These are phyloP conservation scores for Chaetomiaceae sp. DNA, from an alignment of 2,329 filamentous ascomycete species.

Conservation along the genomic window DNA sequence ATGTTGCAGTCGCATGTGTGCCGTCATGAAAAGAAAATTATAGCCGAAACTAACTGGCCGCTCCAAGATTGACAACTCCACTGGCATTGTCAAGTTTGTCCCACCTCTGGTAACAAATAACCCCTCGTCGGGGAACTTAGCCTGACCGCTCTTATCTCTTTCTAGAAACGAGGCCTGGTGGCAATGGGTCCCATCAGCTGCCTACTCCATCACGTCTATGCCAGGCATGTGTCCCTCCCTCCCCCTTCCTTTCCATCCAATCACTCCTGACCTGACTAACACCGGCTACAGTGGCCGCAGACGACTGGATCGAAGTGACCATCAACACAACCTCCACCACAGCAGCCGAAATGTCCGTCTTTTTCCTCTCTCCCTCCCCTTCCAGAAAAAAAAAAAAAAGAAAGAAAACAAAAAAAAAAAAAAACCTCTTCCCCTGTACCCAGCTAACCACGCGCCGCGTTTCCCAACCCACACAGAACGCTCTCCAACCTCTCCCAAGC, in stretches of 20 bases:
- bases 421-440: too few relatives aligned
- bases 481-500: conserved; percentile 22
- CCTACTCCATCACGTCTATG: conserved; percentile 20
- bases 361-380: too few relatives aligned
- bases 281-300: conserved; percentile 16
- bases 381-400: too few relatives aligned
- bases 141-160: not conserved
- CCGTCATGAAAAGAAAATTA: too few relatives aligned
- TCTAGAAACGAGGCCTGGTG: conserved; percentile 25
- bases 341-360: conserved; percentile 21
- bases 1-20: not conserved
- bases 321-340: conserved; percentile 24
- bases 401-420: too few relatives aligned
- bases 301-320: conserved; percentile 28
- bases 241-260: not conserved
- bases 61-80: conserved; percentile 22
- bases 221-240: conserved; percentile 13
- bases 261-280: not conserved
- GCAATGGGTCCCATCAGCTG: conserved; percentile 24
- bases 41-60: not conserved
- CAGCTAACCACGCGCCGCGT: not conserved
- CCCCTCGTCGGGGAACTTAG: not conserved
- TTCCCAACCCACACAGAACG: conserved; percentile 9
- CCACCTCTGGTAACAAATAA: not conserved
- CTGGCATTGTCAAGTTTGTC: conserved; percentile 18